phyloP scores from a whole-genome alignment of 2,329 filamentous ascomycete genomes.

The Fusarium illudens region DNA sequence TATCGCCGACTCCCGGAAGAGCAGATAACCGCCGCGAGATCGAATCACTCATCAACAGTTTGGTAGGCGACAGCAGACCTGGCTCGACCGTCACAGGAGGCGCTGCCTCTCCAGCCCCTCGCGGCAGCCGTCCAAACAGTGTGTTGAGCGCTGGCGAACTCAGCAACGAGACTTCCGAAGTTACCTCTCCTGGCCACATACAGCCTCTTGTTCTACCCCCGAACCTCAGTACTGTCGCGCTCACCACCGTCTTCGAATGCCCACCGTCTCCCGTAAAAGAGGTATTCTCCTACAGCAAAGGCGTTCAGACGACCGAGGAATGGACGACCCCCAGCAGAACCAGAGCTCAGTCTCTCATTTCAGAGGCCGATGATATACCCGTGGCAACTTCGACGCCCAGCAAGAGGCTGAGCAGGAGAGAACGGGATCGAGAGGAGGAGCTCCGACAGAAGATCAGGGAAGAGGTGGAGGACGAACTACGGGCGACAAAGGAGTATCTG shows the following conservation, averaged over 20 bases:
- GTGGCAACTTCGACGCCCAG: slow-evolving; percentile 66
- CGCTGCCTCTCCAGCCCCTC: slow-evolving; percentile 70
- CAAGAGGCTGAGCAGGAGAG: slow-evolving; percentile 81
- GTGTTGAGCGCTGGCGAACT: slow-evolving; percentile 83
- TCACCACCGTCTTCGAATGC: slow-evolving; percentile 83
- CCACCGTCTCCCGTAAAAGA: slow-evolving; percentile 80
- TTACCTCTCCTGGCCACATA: slow-evolving; percentile 57
- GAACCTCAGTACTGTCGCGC: slow-evolving; percentile 75
- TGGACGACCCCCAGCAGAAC: slow-evolving; percentile 67
- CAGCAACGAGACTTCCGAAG: slow-evolving; percentile 77
- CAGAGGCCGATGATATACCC: slow-evolving; percentile 69
- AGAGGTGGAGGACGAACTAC: slow-evolving; percentile 93
- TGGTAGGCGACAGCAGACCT: slow-evolving; percentile 81
- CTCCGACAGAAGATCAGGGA: slow-evolving; percentile 82
- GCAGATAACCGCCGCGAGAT: slow-evolving; percentile 77
- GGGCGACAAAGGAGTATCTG: slow-evolving; percentile 70
- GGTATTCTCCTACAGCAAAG: slow-evolving; percentile 96
- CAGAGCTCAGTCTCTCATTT: slow-evolving; percentile 51
- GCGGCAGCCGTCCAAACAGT: slow-evolving; percentile 83
- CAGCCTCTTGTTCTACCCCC: slow-evolving; percentile 62
- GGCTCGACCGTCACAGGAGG: slow-evolving; percentile 71
- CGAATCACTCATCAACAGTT: slow-evolving; percentile 83
- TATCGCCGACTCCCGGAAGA: slow-evolving; percentile 75
- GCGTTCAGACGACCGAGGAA: slow-evolving; percentile 86
- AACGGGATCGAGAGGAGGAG: slow-evolving; percentile 87